Conservation (phyloP, 345 rosid species). For the Citrus mangshanensis region DNA sequence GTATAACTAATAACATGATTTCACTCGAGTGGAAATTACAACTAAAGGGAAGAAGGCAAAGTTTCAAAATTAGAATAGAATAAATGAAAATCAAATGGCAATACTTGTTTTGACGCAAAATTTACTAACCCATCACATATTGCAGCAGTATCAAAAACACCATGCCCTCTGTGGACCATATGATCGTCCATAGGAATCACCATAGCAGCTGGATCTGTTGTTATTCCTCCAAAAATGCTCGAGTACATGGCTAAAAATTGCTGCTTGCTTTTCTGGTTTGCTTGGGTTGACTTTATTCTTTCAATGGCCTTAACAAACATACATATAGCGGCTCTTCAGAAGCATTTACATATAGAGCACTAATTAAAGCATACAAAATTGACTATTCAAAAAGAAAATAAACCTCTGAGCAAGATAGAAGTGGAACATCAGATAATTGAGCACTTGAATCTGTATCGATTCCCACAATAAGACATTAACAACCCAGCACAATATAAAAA, state of each 20-base stretch:
- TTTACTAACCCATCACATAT: conserved; percentile 69
- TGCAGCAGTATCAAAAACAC: conserved; percentile 89
- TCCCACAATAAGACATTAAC: background rate
- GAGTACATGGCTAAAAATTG: conserved; percentile 82
- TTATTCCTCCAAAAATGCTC: conserved; percentile 74
- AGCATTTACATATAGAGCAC: background rate
- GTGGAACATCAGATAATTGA: conserved; percentile 45
- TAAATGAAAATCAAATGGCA: background rate
- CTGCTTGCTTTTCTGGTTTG: conserved; percentile 50
- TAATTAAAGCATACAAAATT: background rate
- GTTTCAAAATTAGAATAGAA: background rate
- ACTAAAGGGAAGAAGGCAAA: background rate
- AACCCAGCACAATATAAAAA: background rate
- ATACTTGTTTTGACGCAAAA: background rate
- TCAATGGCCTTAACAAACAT: conserved; percentile 51
- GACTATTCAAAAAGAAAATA: background rate
- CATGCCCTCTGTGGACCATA: conserved; percentile 95
- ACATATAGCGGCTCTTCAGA: background rate
- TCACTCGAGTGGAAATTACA: background rate
- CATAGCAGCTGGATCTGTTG: conserved; percentile 78
- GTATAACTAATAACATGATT: background rate
- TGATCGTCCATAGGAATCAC: conserved; percentile 90
- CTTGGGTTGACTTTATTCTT: conserved; percentile 44
- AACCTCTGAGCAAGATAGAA: conserved; percentile 65
- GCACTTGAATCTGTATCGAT: conserved; percentile 32